Conservation (phyloP, 176 grass and related monocot species). For the Microstegium vimineum region DNA sequence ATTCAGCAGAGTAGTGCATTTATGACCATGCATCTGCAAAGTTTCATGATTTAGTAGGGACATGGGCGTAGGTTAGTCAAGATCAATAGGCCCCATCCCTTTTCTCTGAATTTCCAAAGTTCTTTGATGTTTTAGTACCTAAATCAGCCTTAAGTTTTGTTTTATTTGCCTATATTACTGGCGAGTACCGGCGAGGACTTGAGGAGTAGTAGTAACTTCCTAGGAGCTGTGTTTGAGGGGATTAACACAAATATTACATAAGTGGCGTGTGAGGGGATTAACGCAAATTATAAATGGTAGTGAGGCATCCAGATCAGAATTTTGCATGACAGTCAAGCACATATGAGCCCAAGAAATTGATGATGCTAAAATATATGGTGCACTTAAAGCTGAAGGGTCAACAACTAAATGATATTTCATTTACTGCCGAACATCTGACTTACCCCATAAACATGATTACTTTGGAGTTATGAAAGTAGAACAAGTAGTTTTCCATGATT, state of each 20-base stretch:
- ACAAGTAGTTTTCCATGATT: not conserved
- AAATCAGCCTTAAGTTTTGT: not conserved
- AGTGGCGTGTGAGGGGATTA: too few species aligned
- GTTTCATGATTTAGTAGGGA: not conserved
- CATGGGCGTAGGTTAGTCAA: not conserved
- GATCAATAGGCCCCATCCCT: not conserved
- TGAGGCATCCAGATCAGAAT: not conserved
- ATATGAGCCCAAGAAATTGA: not conserved
- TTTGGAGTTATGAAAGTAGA: not conserved
- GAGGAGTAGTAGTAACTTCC: too few species aligned
- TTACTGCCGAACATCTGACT: not conserved
- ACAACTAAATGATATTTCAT: not conserved
- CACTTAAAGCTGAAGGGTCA: not conserved
- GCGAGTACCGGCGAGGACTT: not conserved
- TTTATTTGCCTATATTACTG: not conserved
- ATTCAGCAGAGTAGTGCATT: not conserved
- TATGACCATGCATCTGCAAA: not conserved
- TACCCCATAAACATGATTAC: not conserved
- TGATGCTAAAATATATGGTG: not conserved
- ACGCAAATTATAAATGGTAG: not conserved
- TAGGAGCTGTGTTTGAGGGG: not conserved
- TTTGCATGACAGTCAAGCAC: not conserved
- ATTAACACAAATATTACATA: too few species aligned
- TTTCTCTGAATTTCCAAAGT: not conserved
- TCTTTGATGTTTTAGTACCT: not conserved